Percentiles rank a stretch among this genome's conserved stretches.
These are phyloP conservation scores for Cryphonectria carpinicola DNA, from an alignment of 2,329 filamentous ascomycete species.

Conservation along the genomic window DNA sequence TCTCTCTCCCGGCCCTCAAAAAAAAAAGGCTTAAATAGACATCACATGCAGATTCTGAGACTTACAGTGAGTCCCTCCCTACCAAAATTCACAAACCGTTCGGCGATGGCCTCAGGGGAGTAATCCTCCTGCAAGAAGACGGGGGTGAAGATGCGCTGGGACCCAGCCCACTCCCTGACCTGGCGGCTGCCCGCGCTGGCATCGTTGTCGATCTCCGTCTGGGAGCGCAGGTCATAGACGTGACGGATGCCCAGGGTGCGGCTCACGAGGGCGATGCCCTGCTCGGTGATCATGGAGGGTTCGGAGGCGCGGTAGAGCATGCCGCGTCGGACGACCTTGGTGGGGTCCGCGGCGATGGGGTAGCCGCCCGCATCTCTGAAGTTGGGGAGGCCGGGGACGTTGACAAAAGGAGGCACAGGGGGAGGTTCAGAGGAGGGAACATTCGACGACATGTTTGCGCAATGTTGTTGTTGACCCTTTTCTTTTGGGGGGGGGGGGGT, in stretches of 20 bases:
- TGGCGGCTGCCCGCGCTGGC: constrained; percentile 37
- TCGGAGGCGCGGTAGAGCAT: constrained; percentile 72
- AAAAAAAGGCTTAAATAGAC: too few species aligned
- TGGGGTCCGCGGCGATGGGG: constrained; percentile 41
- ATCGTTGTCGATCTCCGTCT: constrained; percentile 58
- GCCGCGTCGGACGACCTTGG: constrained; percentile 51
- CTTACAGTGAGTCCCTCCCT: constrained; percentile 50
- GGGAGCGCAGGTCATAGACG: constrained; percentile 71
- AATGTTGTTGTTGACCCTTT: background rate
- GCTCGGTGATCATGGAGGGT: constrained; percentile 58
- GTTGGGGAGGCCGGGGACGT: constrained; percentile 64
- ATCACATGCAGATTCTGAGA: background rate
- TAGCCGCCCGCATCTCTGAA: constrained; percentile 71
- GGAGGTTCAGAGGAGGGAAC: constrained; percentile 29
- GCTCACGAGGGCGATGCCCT: constrained; percentile 56
- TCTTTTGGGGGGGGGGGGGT: background rate
- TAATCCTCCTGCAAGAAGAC: constrained; percentile 68
- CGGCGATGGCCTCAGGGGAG: constrained; percentile 63
- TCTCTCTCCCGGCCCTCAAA: too few species aligned
- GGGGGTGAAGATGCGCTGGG: constrained; percentile 62
- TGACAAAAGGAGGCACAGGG: constrained; percentile 51
- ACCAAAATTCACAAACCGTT: constrained; percentile 64
- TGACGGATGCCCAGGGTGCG: constrained; percentile 59
- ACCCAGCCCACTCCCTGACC: constrained; percentile 52
- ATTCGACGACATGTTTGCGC: background rate